A percentile compares a stretch with the other conserved stretches of the same genome.
phyloP scores from a whole-genome alignment of 1,284 basidiomycete species.

The Amylostereum areolatum region DNA sequence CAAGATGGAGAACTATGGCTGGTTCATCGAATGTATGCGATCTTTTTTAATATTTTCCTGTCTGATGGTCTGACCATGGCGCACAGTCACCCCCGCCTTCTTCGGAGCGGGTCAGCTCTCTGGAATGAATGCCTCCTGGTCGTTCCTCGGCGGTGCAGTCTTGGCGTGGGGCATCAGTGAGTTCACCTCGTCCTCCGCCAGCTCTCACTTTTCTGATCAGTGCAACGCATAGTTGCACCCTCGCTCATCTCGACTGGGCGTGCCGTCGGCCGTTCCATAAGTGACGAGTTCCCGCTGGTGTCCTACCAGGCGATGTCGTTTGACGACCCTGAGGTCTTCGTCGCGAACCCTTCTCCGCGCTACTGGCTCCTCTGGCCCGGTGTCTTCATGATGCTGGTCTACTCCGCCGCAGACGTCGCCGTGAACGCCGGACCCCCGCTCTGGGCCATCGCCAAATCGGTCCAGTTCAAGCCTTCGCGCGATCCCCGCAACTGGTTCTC shows the following conservation, averaged over 20 bases:
- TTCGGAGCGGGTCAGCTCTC: constrained; percentile 63
- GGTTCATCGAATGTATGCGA: constrained; percentile 41
- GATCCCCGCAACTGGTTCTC: constrained; percentile 16
- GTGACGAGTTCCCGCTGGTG: constrained; percentile 37
- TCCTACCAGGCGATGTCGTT: constrained; percentile 41
- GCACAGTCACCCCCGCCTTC: constrained; percentile 58
- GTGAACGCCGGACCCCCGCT: constrained; percentile 15
- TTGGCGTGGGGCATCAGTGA: constrained; percentile 59
- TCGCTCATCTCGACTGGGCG: constrained; percentile 47
- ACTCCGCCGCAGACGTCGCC: constrained; percentile 29
- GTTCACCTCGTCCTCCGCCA: constrained; percentile 10
- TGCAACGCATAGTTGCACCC: constrained; percentile 37
- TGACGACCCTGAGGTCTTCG: constrained; percentile 32
- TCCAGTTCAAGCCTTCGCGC: constrained; percentile 9
- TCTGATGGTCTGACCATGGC: constrained; percentile 10
- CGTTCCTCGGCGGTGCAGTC: constrained; percentile 54
- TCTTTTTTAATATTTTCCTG: constrained; percentile 2
- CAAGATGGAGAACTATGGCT: constrained; percentile 51
- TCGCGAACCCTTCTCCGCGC: constrained; percentile 47
- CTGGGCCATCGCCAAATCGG: constrained; percentile 8
- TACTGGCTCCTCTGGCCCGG: constrained; percentile 73
- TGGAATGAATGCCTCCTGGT: constrained; percentile 60
- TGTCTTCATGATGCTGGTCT: constrained; percentile 47
- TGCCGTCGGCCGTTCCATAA: constrained; percentile 35
- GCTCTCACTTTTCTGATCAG: not conserved